Conservation (phyloP, 1,139 yeast genomes). For the Suhomyces wounanorum region DNA sequence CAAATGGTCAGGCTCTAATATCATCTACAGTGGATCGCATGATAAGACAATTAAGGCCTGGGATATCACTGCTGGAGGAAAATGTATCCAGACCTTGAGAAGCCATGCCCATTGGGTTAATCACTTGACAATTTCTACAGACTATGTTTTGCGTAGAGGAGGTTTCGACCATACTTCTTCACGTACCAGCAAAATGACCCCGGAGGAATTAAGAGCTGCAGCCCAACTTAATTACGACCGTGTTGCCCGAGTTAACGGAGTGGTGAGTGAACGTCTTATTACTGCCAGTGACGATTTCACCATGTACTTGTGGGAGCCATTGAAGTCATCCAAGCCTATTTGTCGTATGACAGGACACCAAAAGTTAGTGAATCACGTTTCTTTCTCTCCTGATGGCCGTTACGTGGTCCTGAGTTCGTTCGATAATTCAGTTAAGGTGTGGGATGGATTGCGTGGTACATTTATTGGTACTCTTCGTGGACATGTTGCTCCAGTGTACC, state of each 20-base stretch:
- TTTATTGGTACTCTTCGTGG: conserved; percentile 91
- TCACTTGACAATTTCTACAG: conserved; percentile 89
- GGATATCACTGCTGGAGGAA: conserved; percentile 78
- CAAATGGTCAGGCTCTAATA: conserved; percentile 91
- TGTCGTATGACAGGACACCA: conserved; percentile 98
- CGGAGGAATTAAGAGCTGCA: conserved; percentile 35
- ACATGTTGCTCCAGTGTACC: conserved; percentile 97
- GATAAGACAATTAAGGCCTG: conserved; percentile 93
- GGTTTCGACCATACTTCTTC: conserved; percentile 59
- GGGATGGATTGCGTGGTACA: conserved; percentile 95
- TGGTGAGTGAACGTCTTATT: conserved; percentile 74
- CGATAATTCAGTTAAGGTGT: conserved; percentile 89
- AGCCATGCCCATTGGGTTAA: conserved; percentile 99
- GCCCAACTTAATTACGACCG: conserved; percentile 65
- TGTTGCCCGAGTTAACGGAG: conserved; percentile 73
- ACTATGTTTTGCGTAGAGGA: conserved; percentile 82
- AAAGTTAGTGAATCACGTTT: conserved; percentile 91
- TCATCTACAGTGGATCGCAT: conserved; percentile 88
- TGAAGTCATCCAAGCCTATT: conserved; percentile 75
- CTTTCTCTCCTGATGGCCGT: conserved; percentile 95
- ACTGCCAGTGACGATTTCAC: conserved; percentile 98
- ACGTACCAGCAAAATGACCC: conserved; percentile 23
- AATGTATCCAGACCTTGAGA: conserved; percentile 74
- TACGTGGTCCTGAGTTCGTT: conserved; percentile 89
- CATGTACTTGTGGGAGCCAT: conserved; percentile 96